Base-by-base conservation (phyloP, 768 basidiomycete genomes). In the Rhodotorula babjevae region DNA sequence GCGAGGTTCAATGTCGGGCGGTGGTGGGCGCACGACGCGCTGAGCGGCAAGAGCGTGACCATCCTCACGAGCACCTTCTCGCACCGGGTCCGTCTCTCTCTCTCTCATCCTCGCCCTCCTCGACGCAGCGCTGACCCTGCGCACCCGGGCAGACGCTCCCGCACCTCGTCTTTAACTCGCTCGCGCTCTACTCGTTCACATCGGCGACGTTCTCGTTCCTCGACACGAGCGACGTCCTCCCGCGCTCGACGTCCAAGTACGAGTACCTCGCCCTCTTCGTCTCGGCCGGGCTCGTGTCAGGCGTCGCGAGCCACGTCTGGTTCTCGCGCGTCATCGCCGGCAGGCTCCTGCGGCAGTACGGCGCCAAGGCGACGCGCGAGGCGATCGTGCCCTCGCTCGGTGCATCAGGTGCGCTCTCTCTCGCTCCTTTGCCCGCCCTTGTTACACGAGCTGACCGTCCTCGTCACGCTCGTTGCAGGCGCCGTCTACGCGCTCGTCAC, bases 211-310 rank as follows among this genome's bases (percentile, higher is more conserved):
- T 71, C 64, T 18, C 27, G 18, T 63, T 9, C 63, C 61, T 74
- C 33, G 14, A 64, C 57, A n/a, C 68, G 42, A 63, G 61, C 16
- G 73, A 73, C 29, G 10, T 66, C 16, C 67, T 74, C 2, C 68
- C 76, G 14, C 73, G 74, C 29, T 57, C 63, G 21, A 77, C 73
- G 2, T 72, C 73, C 5, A 67, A 70, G 6, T 77, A 66, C 67
- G 76, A 77, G 61, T 77, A 75, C 31, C 53, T 77, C 50, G 73
- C 76, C 31, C 63, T 77, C 61, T 77, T 75, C 49, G 65, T 61
- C 21, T 63, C 65, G 63, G 74, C 73, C 36, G 76, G 76, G 6
- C 66, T 77, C n/a, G 59, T 57, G 8, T 69, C 76, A 0, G 68
- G 69, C 4, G 44, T 70, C 44, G 71, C 63, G 15, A 73, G 71